These are phyloP conservation scores for Pugionium dolabratum DNA, from an alignment of 345 rosid species.

Conservation along the genomic window DNA sequence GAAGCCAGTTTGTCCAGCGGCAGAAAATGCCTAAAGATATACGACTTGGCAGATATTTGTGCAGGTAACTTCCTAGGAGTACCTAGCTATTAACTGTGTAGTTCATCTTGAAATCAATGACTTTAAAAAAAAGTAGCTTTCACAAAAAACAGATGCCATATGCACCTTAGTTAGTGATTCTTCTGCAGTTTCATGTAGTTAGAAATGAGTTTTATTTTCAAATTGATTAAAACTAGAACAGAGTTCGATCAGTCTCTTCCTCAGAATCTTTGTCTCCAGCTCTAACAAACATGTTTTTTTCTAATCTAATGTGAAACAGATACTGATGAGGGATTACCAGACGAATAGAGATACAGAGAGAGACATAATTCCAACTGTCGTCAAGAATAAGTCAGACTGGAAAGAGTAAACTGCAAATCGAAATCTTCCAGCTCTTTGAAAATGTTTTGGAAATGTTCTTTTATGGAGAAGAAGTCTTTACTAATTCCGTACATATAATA, in stretches of 20 bases:
- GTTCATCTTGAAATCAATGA: slow-evolving; percentile 14
- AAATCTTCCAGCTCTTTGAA: slow-evolving; percentile 1
- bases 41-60: slow-evolving; percentile 18
- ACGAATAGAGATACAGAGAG: slow-evolving; percentile 9
- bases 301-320: slow-evolving; percentile 20
- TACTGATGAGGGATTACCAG: slow-evolving; percentile 16
- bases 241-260: slow-evolving; percentile 1
- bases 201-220: background rate
- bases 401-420: background rate
- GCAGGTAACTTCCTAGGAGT: slow-evolving; percentile 25
- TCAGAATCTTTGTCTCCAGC: slow-evolving; percentile 4
- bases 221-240: slow-evolving; percentile 12
- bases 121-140: background rate
- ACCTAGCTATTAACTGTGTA: background rate
- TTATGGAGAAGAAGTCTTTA: too few relatives aligned
- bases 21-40: slow-evolving; percentile 31
- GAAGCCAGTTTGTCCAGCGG: slow-evolving; percentile 14
- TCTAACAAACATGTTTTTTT: slow-evolving; percentile 21
- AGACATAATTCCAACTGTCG: slow-evolving; percentile 14
- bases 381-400: slow-evolving; percentile 15
- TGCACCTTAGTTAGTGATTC: slow-evolving; percentile 14
- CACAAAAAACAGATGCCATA: background rate
- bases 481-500: too few relatives aligned
- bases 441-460: too few relatives aligned
- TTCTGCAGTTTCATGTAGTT: background rate